Base-by-base conservation (phyloP, 306 rosid genomes). In the Quercus bicolor region DNA sequence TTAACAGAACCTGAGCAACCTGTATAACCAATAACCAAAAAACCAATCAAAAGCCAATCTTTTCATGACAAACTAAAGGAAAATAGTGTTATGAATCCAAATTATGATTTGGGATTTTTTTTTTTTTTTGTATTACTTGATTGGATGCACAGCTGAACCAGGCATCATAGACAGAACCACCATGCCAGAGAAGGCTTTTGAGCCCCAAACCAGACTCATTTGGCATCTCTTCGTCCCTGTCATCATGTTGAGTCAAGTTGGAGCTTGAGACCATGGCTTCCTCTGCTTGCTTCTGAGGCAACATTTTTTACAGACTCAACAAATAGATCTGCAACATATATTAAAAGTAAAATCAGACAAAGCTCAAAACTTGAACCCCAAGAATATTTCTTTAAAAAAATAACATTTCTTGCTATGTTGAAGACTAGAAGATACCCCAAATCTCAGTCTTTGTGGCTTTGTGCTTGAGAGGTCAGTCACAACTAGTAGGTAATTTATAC, bases 61-160 rank as follows among this genome's bases (percentile, higher is more conserved):
- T 61, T 51, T 65, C 52, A 43, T 11, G 68, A 4, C 11, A 60
- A 52, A 56, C 23, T 18, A 40, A 31, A 51, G 18, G 31, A 29
- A 53, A 73, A 45, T 28, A 62, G 75, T 75, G 20, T 43, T 73
- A 8, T 59, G 2, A 82, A 55, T 77, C 61, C 37, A 45, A 60
- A 73, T 40, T 74, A 75, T 71, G 77, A 77, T 45, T 21, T 16
- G 72, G 43, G 19, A n/a, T n/a, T 3, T 60, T 77, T 65, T 9
- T 29, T 68, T 51, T 56, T 75, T 64, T 51, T 55, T 2, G 15
- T 24, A 14, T 37, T 83, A 94, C 98, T 93, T 94, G 98, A 80
- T 92, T 94, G 55, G 98, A 94, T 13, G 98, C 97, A 69, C 98
- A 94, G 68, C 93, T 92, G 84, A 94, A 94, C 98, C 98, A 94